A percentile compares a stretch with the other conserved stretches of the same genome.
Evolutionary conservation across 2,329 filamentous ascomycete genomes (phyloP).

Genomic region (Achaetomium macrosporum): DNA sequence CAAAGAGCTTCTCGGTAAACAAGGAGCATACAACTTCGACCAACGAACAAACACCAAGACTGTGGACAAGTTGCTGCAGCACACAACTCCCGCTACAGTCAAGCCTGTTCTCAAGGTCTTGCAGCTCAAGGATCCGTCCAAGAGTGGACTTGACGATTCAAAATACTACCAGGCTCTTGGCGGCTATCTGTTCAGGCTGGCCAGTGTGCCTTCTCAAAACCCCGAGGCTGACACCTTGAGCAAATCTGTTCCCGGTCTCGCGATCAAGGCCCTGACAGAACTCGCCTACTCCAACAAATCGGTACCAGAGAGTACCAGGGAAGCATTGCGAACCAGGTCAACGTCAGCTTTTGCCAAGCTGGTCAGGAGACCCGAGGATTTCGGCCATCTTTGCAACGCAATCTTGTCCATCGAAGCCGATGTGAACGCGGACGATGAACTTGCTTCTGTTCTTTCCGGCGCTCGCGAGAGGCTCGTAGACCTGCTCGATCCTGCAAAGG

Average conservation of each 20-base stretch:
- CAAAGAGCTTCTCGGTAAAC: slow-evolving; percentile 60
- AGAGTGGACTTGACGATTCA: slow-evolving; percentile 32
- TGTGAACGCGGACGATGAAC: slow-evolving; percentile 46
- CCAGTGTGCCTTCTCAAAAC: slow-evolving; percentile 34
- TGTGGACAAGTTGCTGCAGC: slow-evolving; percentile 65
- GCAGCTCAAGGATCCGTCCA: slow-evolving; percentile 32
- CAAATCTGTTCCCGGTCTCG: slow-evolving; percentile 35
- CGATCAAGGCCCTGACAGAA: slow-evolving; percentile 48
- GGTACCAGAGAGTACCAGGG: slow-evolving; percentile 48
- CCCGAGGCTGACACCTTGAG: slow-evolving; percentile 28
- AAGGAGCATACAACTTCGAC: slow-evolving; percentile 76
- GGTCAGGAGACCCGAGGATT: slow-evolving; percentile 48
- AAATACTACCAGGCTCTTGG: slow-evolving; percentile 46
- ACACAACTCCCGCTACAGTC: slow-evolving; percentile 51
- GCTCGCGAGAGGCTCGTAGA: slow-evolving; percentile 43
- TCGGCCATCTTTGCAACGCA: slow-evolving; percentile 47
- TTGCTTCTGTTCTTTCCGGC: slow-evolving; percentile 46
- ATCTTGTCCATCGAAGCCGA: slow-evolving; percentile 48
- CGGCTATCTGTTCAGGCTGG: slow-evolving; percentile 49
- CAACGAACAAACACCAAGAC: slow-evolving; percentile 81
- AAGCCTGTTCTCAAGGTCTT: slow-evolving; percentile 46
- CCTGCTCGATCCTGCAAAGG: slow-evolving; percentile 38
- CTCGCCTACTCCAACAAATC: slow-evolving; percentile 49
- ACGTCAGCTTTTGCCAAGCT: slow-evolving; percentile 54
- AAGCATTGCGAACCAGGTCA: slow-evolving; percentile 51